phyloP scores from a whole-genome alignment of 1,284 basidiomycete genomes.

The Rugosomyces carneus region DNA sequence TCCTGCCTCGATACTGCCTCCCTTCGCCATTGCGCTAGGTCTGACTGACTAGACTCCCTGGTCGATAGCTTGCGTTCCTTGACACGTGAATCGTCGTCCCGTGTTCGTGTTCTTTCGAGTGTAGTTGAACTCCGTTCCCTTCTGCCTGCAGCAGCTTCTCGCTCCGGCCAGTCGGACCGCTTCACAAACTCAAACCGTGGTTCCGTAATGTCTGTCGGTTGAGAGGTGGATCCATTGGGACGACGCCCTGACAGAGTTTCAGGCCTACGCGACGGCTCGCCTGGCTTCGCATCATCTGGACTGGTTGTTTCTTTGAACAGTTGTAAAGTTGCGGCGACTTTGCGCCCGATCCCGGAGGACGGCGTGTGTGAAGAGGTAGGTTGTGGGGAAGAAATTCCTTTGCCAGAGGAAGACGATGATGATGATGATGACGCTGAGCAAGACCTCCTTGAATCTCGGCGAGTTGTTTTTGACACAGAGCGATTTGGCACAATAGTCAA shows the following conservation, averaged over 20 bases:
- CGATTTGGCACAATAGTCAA: slow-evolving; percentile 12
- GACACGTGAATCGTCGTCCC: slow-evolving; percentile 36
- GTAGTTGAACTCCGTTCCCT: slow-evolving; percentile 59
- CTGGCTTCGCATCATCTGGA: slow-evolving; percentile 31
- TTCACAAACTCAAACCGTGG: slow-evolving; percentile 75
- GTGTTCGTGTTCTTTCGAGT: slow-evolving; percentile 47
- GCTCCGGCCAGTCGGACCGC: slow-evolving; percentile 75
- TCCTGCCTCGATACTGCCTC: slow-evolving; percentile 38
- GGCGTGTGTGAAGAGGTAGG: slow-evolving; percentile 18
- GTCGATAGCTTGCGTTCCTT: slow-evolving; percentile 31
- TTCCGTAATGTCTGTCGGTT: slow-evolving; percentile 49
- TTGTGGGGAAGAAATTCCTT: slow-evolving; percentile 14
- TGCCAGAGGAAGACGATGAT: slow-evolving; percentile 28
- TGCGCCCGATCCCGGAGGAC: slow-evolving; percentile 58
- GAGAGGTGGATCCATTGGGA: slow-evolving; percentile 38
- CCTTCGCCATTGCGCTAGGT: slow-evolving; percentile 46
- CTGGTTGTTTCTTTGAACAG: slow-evolving; percentile 70
- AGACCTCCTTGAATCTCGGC: slow-evolving; percentile 34
- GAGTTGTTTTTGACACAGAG: slow-evolving; percentile 27
- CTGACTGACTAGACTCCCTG: slow-evolving; percentile 35
- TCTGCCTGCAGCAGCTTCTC: slow-evolving; percentile 59
- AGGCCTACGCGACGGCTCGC: slow-evolving; percentile 26
- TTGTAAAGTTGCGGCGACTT: slow-evolving; percentile 73
- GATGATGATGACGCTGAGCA: slow-evolving; percentile 36
- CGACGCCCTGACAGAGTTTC: slow-evolving; percentile 28